Percentiles rank a stretch among this genome's conserved stretches.
Evolutionary conservation across 2,329 filamentous ascomycete genomes (phyloP).

Genomic region (Metarhizium brunneum): DNA sequence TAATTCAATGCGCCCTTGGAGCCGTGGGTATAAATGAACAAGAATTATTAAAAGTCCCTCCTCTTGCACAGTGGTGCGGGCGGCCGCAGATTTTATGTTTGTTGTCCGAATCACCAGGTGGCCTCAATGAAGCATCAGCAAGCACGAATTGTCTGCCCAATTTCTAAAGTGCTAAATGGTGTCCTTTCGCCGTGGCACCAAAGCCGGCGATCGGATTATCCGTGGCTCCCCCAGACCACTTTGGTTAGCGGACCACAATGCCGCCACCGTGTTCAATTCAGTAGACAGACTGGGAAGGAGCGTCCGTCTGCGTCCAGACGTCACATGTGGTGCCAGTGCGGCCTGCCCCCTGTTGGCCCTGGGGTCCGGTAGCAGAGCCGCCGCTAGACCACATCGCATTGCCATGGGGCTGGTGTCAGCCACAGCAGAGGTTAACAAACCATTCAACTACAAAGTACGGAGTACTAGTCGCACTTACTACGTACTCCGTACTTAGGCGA

Average conservation of each 20-base stretch:
- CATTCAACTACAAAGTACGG: too few species aligned
- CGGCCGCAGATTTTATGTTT: background rate
- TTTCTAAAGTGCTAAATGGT: background rate
- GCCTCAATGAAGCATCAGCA: background rate
- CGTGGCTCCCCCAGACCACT: conserved; percentile 10
- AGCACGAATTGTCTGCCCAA: background rate
- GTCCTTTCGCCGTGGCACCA: conserved; percentile 1
- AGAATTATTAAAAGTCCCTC: background rate
- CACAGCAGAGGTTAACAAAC: too few species aligned
- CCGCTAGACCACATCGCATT: too few species aligned
- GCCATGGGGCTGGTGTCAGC: too few species aligned
- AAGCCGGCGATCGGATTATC: conserved; percentile 24
- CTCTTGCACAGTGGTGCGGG: background rate
- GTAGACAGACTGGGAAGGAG: background rate
- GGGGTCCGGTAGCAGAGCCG: too few species aligned
- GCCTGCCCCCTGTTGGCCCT: too few species aligned
- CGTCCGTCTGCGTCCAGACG: background rate
- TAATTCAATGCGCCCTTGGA: background rate
- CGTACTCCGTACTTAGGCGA: too few species aligned
- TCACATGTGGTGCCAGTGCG: background rate
- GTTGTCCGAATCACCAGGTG: background rate
- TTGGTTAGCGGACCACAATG: conserved; percentile 1
- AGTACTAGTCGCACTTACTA: too few species aligned
- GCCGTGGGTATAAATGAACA: background rate
- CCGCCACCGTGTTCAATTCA: conserved; percentile 25